phyloP scores from a whole-genome alignment of 2,329 filamentous ascomycete species.

The Ophiosphaerella herpotricha region DNA sequence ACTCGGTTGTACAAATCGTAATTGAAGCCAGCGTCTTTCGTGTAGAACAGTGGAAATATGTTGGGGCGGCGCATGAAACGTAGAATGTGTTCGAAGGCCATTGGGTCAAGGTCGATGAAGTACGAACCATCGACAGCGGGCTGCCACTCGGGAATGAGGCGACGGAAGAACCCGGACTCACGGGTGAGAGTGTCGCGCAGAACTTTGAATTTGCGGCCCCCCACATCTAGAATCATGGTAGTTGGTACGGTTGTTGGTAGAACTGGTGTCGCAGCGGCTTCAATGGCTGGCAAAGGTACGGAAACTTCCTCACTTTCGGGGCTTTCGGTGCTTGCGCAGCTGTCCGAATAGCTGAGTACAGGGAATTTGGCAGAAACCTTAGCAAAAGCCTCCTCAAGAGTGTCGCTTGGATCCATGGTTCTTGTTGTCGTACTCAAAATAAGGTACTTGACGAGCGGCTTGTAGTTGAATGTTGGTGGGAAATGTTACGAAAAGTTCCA shows the following conservation, averaged over 20 bases:
- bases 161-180: slow-evolving; percentile 13
- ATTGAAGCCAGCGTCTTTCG: slow-evolving; percentile 36
- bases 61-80: slow-evolving; percentile 24
- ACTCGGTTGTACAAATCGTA: slow-evolving; percentile 41
- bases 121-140: slow-evolving; percentile 33
- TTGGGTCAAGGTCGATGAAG: slow-evolving; percentile 48
- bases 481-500: too few relatives aligned
- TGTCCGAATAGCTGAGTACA: too few relatives aligned
- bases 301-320: too few relatives aligned
- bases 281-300: too few relatives aligned
- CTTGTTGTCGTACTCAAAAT: background rate
- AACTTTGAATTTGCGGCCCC: slow-evolving; percentile 16
- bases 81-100: slow-evolving; percentile 37
- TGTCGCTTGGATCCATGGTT: too few relatives aligned
- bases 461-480: too few relatives aligned
- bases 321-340: too few relatives aligned
- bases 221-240: slow-evolving; percentile 20
- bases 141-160: slow-evolving; percentile 3
- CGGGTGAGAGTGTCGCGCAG: slow-evolving; percentile 5
- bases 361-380: too few relatives aligned
- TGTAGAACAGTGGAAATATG: slow-evolving; percentile 41
- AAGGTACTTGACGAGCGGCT: background rate
- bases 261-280: too few relatives aligned
- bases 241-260: background rate
- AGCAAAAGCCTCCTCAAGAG: too few relatives aligned